These are phyloP conservation scores for Phycomyces nitens DNA, from an alignment of 192 early-diverging fungal genomes.

Conservation along the genomic window DNA sequence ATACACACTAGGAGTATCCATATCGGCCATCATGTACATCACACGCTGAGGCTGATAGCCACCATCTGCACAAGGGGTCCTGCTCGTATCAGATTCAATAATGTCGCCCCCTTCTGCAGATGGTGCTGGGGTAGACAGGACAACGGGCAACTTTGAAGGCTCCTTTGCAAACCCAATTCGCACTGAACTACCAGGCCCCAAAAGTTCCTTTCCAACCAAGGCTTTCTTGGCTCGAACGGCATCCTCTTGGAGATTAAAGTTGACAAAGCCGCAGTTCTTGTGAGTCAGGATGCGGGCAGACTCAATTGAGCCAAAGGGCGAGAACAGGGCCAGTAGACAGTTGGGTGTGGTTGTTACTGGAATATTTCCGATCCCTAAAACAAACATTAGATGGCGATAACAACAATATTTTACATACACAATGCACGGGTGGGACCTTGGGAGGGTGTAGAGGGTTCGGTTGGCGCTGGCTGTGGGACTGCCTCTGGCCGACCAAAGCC, in stretches of 20 bases:
- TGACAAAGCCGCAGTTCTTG: constrained; percentile 96
- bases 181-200: constrained; percentile 65
- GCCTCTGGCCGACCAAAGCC: constrained; percentile 77
- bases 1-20: constrained; percentile 17
- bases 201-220: constrained; percentile 85
- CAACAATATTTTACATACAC: constrained; percentile 49
- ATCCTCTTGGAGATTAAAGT: constrained; percentile 84
- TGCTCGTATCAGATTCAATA: neutral
- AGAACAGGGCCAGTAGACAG: constrained; percentile 71
- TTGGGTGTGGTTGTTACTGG: constrained; percentile 67
- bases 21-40: constrained; percentile 33
- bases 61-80: neutral
- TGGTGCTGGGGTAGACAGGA: constrained; percentile 25
- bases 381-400: constrained; percentile 28
- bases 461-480: neutral
- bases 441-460: constrained; percentile 44
- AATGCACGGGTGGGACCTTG: constrained; percentile 65
- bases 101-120: constrained; percentile 8
- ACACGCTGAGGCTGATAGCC: constrained; percentile 15
- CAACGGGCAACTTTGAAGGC: constrained; percentile 48
- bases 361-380: constrained; percentile 87
- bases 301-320: constrained; percentile 81
- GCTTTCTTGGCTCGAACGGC: constrained; percentile 82
- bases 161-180: constrained; percentile 93
- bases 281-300: constrained; percentile 90